These are phyloP conservation scores for Lomentospora prolificans DNA, from an alignment of 2,329 filamentous ascomycete genomes.

Conservation along the genomic window DNA sequence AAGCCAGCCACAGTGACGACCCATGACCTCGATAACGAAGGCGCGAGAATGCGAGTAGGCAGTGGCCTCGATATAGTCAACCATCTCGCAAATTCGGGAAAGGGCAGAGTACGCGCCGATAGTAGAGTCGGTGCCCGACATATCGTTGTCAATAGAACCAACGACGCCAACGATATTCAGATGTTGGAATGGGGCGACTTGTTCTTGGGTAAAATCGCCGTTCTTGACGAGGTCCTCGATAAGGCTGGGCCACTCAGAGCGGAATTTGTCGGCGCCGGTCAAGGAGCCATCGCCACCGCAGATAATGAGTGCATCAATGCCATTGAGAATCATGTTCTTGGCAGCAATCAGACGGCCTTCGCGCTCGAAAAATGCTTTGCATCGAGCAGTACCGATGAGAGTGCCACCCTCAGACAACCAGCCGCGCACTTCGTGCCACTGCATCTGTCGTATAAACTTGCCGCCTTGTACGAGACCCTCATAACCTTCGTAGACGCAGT, in stretches of 20 bases:
- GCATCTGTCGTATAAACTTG: conserved; percentile 76
- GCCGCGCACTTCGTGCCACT: conserved; percentile 89
- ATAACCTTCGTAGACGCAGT: conserved; percentile 85
- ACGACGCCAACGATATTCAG: conserved; percentile 96
- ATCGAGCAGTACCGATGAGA: conserved; percentile 88
- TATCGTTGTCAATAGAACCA: conserved; percentile 96
- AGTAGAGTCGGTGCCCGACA: conserved; percentile 93
- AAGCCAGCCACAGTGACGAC: conserved; percentile 93
- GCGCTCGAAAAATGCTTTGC: conserved; percentile 85
- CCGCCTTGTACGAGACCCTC: conserved; percentile 88
- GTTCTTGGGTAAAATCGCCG: conserved; percentile 58
- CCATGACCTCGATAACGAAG: conserved; percentile 98
- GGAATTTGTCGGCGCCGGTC: conserved; percentile 90
- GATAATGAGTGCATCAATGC: conserved; percentile 92
- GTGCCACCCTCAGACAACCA: conserved; percentile 92
- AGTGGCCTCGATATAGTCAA: conserved; percentile 95
- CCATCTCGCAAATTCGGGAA: conserved; percentile 84
- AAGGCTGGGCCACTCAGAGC: conserved; percentile 82
- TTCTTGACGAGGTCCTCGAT: conserved; percentile 72
- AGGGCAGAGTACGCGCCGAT: conserved; percentile 95
- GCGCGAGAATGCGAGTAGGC: conserved; percentile 89
- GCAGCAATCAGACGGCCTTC: conserved; percentile 74
- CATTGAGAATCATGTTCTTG: conserved; percentile 86
- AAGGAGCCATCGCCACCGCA: conserved; percentile 95
- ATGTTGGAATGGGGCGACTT: conserved; percentile 68